A percentile compares a stretch with the other conserved stretches of the same genome.
Evolutionary conservation across 1,284 basidiomycete genomes (phyloP).

Genomic region (Tilletia caries): DNA sequence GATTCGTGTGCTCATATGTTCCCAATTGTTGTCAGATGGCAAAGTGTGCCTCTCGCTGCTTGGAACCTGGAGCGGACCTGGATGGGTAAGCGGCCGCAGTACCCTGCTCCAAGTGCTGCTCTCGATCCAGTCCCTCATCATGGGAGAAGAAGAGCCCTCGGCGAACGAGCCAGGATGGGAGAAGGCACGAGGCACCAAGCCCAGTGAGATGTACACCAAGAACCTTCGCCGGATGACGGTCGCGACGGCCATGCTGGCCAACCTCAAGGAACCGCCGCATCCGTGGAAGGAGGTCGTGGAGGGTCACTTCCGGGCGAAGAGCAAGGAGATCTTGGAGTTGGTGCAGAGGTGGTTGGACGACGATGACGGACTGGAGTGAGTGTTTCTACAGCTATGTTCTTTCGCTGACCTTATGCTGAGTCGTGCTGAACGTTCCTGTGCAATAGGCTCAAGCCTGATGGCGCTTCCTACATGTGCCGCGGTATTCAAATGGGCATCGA

Average conservation of each 20-base stretch:
- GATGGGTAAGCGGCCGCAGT: conserved; percentile 79
- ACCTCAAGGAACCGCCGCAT: conserved; percentile 73
- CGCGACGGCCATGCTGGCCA: conserved; percentile 65
- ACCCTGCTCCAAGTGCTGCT: conserved; percentile 74
- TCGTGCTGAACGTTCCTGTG: no score
- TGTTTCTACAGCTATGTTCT: no score
- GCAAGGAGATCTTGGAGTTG: conserved; percentile 66
- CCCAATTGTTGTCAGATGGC: conserved; percentile 59
- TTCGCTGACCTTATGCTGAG: no score
- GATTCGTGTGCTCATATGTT: no score
- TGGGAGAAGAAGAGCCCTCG: conserved; percentile 73
- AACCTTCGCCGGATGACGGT: conserved; percentile 19
- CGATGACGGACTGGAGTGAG: conserved; percentile 63
- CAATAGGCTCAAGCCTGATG: neutral
- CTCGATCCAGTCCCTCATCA: conserved; percentile 88
- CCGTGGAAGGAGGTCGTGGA: conserved; percentile 76
- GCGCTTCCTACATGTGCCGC: neutral
- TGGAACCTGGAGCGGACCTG: conserved; percentile 68
- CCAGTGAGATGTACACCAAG: neutral
- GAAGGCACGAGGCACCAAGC: neutral
- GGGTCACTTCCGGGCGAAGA: conserved; percentile 84
- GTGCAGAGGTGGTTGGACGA: conserved; percentile 72
- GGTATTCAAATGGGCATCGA: no score
- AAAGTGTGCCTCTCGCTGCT: conserved; percentile 86
- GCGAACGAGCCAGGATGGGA: conserved; percentile 71